Conservation (phyloP, 2,329 filamentous ascomycete genomes). For the Phaeophleospora eucalypticola region DNA sequence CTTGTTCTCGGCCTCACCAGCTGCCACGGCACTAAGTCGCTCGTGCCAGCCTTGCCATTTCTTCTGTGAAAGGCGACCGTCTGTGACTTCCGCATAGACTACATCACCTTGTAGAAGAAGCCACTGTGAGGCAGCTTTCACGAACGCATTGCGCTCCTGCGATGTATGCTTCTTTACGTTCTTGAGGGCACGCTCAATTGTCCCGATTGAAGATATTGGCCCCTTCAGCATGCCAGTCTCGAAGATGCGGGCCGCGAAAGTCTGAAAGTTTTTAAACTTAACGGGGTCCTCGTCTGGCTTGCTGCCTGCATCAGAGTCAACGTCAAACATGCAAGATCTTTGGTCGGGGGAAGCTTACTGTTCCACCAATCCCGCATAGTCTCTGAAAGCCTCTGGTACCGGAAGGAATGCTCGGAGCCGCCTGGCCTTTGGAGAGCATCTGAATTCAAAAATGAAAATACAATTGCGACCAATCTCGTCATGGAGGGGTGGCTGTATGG, state of each 20-base stretch:
- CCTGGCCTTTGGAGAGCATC: not conserved
- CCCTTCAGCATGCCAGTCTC: not conserved
- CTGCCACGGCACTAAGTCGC: not conserved
- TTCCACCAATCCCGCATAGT: constrained; percentile 3
- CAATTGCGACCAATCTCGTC: constrained; percentile 1
- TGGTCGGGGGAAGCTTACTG: not conserved
- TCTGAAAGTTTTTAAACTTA: constrained; percentile 5
- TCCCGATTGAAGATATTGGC: not conserved
- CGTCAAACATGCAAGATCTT: not conserved
- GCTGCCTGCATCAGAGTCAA: constrained; percentile 1
- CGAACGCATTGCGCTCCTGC: constrained; percentile 1
- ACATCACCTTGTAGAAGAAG: not conserved
- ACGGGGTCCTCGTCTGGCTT: not conserved
- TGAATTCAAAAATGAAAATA: not conserved
- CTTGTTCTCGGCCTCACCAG: not conserved
- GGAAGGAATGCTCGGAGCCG: not conserved
- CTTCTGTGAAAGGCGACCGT: not conserved
- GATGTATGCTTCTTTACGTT: not conserved
- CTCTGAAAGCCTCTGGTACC: constrained; percentile 1
- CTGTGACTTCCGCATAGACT: not conserved
- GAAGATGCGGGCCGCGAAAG: not conserved
- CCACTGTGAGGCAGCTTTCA: constrained; percentile 2
- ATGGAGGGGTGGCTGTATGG: constrained; percentile 3
- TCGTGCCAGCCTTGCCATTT: not conserved
- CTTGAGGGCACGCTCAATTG: constrained; percentile 1